phyloP scores from a whole-genome alignment of 768 basidiomycete genomes.

The Hygrocybe coccinea region DNA sequence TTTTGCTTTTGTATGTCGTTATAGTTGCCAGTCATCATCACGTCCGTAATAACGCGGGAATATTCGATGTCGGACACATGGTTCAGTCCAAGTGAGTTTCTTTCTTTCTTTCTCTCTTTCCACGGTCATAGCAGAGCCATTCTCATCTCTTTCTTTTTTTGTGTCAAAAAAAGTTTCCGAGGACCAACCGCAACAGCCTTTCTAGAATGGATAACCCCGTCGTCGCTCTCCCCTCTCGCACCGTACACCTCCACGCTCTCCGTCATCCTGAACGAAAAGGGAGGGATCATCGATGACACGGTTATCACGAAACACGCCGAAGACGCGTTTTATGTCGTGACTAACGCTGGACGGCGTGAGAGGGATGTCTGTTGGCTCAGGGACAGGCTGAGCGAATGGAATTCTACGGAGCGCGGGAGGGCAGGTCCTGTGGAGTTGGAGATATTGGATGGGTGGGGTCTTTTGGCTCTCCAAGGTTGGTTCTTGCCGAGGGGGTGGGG shows the following conservation, averaged over 20 bases:
- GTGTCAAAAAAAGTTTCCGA: constrained; percentile 81
- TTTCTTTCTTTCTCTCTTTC: too few relatives aligned
- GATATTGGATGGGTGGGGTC: constrained; percentile 76
- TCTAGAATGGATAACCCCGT: constrained; percentile 86
- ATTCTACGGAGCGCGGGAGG: constrained; percentile 47
- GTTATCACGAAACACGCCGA: constrained; percentile 82
- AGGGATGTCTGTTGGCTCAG: constrained; percentile 78
- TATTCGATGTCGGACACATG: constrained; percentile 99
- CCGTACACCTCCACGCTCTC: constrained; percentile 82
- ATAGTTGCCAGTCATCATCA: constrained; percentile 90
- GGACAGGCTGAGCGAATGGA: constrained; percentile 72
- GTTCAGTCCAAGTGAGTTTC: constrained; percentile 77
- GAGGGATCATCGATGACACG: constrained; percentile 96
- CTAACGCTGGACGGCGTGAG: constrained; percentile 85
- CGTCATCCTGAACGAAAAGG: constrained; percentile 79
- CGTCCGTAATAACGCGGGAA: constrained; percentile 72
- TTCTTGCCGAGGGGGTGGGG: neutral
- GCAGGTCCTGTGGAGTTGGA: constrained; percentile 72
- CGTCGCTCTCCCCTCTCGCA: constrained; percentile 61
- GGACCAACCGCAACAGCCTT: constrained; percentile 75
- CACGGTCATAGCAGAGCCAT: neutral
- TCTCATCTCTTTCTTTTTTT: too few relatives aligned
- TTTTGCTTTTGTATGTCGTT: too few relatives aligned
- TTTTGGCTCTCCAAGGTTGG: constrained; percentile 86
- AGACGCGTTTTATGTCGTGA: constrained; percentile 88